Percentiles rank a stretch among this genome's conserved stretches.
Conservation (phyloP, 305 asterid genomes). For the Solanum hybrid region DNA sequence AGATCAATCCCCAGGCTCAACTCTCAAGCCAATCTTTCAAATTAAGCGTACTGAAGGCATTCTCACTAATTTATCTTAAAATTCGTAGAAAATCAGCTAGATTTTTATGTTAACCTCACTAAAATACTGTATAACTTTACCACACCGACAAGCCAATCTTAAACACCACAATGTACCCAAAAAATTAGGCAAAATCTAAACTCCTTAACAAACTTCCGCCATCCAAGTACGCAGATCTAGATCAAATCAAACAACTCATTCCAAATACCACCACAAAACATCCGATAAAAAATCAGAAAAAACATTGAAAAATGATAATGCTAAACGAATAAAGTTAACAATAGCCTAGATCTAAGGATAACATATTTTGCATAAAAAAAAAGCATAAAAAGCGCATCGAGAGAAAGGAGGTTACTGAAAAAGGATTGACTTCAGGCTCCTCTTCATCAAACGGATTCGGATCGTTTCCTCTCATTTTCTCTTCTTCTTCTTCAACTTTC, state of each 20-base stretch:
- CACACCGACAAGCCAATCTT: conserved; percentile 2
- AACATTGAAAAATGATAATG: neutral
- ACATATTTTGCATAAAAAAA: neutral
- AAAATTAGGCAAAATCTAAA: neutral
- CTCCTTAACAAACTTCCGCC: neutral
- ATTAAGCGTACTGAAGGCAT: neutral
- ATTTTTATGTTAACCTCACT: neutral
- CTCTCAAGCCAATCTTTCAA: neutral
- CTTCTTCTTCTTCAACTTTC: neutral
- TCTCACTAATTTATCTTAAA: neutral
- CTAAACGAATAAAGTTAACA: neutral
- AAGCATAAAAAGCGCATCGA: neutral
- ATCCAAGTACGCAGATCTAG: conserved; percentile 2
- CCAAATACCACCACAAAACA: neutral
- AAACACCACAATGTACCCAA: neutral
- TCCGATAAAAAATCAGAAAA: neutral
- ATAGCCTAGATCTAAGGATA: conserved; percentile 39
- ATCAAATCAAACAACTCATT: conserved; percentile 1
- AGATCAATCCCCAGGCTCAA: neutral
- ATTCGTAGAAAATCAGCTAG: neutral
- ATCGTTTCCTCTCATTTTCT: conserved; percentile 61
- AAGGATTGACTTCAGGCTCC: conserved; percentile 94
- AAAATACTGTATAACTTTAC: neutral
- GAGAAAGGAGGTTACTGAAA: conserved; percentile 40
- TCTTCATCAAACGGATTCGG: conserved; percentile 93